Base-by-base conservation (phyloP, 805 yeast species). In the Wickerhamiella sergipiensis region DNA sequence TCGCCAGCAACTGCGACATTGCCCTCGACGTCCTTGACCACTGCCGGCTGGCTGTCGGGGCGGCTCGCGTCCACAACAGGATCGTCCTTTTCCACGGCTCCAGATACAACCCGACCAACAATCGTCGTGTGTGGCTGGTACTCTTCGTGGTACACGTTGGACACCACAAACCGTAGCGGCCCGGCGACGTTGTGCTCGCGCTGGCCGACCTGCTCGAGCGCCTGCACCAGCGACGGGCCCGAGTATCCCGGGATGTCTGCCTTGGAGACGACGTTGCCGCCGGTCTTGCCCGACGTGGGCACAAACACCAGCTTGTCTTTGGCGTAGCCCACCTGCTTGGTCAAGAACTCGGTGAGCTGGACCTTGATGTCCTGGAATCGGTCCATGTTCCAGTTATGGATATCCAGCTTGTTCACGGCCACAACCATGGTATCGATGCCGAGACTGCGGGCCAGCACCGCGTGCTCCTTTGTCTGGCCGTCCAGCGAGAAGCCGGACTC, bases 391-490 rank as follows among this genome's bases (percentile, higher is more conserved):
- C 87, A 84, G 26, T 70, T 61, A 43, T 74, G 74, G 48, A 75
- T 70, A 60, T 85, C 94, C 71, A 85, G 68, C 62, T 85, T 85
- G 65, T 85, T 85, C 18, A 85, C 72, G 0, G 78, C 83, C 17
- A 84, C 74, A 29, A 83, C 69, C 29, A 83, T 63, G 22, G 69
- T 69, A 26, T 74, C 75, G n/a, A 84, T 72, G 0, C 92, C 92
- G 48, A 85, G 64, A 53, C 75, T 77, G 52, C 79, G 73, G 3
- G 85, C 85, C 40, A 85, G 72, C 9, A 81, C 66, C 1, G 87
- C 77, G 60, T 85, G 94, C 61, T 85, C 94, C 58, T 77, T 82
- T 4, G 90, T 83, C 64, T 84, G 89, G 1, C 92, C 90, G 58
- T 77, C 79, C 54, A 75, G 69, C 17, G 70, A 64, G 57, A 81